These are phyloP conservation scores for Nicotiana paniculata DNA, from an alignment of 257 asterid species.

Conservation along the genomic window DNA sequence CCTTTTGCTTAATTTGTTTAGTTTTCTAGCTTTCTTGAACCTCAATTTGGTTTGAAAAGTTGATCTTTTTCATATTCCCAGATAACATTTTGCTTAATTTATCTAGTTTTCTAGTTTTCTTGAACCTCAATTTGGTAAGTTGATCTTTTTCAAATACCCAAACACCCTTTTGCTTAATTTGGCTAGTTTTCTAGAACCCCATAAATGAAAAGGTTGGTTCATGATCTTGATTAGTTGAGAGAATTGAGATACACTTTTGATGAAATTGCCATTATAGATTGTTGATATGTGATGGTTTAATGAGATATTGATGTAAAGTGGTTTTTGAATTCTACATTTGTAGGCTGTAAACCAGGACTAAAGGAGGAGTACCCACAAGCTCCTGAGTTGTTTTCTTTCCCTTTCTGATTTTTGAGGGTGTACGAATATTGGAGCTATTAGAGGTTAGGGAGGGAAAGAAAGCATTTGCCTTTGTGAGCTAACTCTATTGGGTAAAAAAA, in stretches of 20 bases:
- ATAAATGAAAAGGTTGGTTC: neutral
- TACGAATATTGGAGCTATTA: conserved; percentile 18
- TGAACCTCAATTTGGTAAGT: neutral
- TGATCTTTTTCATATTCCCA: neutral
- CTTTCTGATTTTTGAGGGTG: conserved; percentile 33
- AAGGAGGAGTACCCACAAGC: conserved; percentile 40
- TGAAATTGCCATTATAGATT: conserved; percentile 1
- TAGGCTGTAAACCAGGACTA: conserved; percentile 3
- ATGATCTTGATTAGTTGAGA: conserved; percentile 3
- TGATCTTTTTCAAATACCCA: neutral
- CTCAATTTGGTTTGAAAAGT: neutral
- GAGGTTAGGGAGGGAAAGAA: conserved; percentile 64
- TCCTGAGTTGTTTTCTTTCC: conserved; percentile 53
- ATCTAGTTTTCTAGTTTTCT: neutral
- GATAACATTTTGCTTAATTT: neutral
- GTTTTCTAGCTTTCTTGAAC: neutral
- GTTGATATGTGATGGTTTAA: conserved; percentile 16
- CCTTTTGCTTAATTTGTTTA: neutral
- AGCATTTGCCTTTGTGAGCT: conserved; percentile 23
- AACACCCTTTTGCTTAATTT: neutral
- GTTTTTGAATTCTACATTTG: conserved; percentile 13
- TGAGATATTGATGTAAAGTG: conserved; percentile 25
- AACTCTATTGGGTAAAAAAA: conserved; percentile 8
- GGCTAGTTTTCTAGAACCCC: neutral
- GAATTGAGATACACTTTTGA: conserved; percentile 1